A percentile compares a stretch with the other conserved stretches of the same genome.
phyloP scores from a whole-genome alignment of 169 alveolate genomes.

The Plasmodium yoelii region DNA sequence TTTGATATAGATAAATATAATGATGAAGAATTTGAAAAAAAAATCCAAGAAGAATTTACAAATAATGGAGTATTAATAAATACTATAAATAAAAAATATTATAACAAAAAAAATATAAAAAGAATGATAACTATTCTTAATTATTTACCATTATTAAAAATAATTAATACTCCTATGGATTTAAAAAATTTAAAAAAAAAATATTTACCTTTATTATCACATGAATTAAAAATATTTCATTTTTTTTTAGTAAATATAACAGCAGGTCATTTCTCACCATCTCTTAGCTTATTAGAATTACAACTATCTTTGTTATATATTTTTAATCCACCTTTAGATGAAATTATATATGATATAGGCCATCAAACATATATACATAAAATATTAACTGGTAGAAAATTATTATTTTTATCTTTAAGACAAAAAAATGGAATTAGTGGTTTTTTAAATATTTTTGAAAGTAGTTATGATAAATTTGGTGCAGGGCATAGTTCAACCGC shows the following conservation, averaged over 20 bases:
- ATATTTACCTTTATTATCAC: constrained; percentile 59
- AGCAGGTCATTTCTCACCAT: constrained; percentile 91
- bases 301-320: constrained; percentile 87
- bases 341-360: constrained; percentile 88
- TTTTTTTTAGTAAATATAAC: constrained; percentile 77
- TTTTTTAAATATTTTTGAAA: constrained; percentile 86
- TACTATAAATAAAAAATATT: constrained; percentile 49
- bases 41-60: constrained; percentile 38
- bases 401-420: constrained; percentile 85
- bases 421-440: constrained; percentile 89
- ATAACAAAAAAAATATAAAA: constrained; percentile 27
- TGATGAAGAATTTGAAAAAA: constrained; percentile 27
- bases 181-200: constrained; percentile 39
- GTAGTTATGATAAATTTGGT: constrained; percentile 90
- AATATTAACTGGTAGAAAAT: constrained; percentile 91
- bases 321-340: constrained; percentile 88
- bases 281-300: constrained; percentile 89
- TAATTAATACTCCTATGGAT: constrained; percentile 54
- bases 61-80: constrained; percentile 59
- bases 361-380: constrained; percentile 91
- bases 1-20: constrained; percentile 68
- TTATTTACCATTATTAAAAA: constrained; percentile 53
- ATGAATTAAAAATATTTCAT: constrained; percentile 66
- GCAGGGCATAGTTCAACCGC: constrained; percentile 94
- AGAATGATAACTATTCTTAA: constrained; percentile 12